These are phyloP conservation scores for Tolypocladium amazonense DNA, from an alignment of 2,329 filamentous ascomycete species.

Conservation along the genomic window DNA sequence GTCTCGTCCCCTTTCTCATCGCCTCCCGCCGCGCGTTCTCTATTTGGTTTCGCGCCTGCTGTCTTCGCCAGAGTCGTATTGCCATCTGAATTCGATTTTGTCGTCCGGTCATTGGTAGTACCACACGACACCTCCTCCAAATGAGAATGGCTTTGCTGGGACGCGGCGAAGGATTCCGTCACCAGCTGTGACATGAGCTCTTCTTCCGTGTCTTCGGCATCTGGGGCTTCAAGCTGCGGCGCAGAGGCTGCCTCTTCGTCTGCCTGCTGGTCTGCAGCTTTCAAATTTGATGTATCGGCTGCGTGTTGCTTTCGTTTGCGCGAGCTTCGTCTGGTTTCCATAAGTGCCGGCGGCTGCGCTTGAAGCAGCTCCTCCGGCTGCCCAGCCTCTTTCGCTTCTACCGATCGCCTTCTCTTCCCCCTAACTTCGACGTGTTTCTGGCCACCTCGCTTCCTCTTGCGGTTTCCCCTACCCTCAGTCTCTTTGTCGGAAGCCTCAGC, in stretches of 20 bases:
- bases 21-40: constrained; percentile 2
- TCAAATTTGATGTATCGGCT: background rate
- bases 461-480: constrained; percentile 7
- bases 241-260: constrained; percentile 2
- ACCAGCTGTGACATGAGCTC: constrained; percentile 30
- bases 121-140: background rate
- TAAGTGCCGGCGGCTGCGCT: background rate
- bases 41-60: constrained; percentile 2
- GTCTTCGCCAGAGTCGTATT: constrained; percentile 1
- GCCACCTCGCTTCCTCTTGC: constrained; percentile 18
- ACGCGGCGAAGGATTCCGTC: constrained; percentile 27
- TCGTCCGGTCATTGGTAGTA: background rate
- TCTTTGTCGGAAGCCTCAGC: constrained; percentile 1
- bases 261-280: background rate
- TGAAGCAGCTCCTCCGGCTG: constrained; percentile 6
- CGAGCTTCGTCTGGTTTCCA: constrained; percentile 10
- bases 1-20: constrained; percentile 8
- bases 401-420: constrained; percentile 19
- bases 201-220: constrained; percentile 26
- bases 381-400: constrained; percentile 5
- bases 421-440: constrained; percentile 9
- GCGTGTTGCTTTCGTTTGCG: constrained; percentile 7
- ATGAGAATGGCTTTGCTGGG: constrained; percentile 19
- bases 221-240: constrained; percentile 4
- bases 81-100: background rate